Base-by-base conservation (phyloP, 2,329 filamentous ascomycete species). In the Cryoendolithus antarcticus region DNA sequence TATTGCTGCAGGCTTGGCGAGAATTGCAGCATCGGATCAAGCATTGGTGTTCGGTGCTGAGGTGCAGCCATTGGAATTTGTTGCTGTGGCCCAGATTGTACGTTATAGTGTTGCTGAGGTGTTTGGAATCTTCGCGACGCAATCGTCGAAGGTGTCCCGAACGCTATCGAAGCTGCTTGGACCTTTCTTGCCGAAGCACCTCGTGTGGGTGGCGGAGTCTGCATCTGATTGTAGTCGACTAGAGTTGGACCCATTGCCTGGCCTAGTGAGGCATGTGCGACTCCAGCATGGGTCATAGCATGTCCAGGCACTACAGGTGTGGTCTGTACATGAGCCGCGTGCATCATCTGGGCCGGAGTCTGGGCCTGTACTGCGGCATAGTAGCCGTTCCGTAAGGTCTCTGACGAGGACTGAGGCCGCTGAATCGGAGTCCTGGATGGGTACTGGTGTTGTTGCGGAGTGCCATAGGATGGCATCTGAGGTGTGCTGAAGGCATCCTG, bases 131-230 rank as follows among this genome's bases (percentile, higher is more conserved):
- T 45, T 12, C 51, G 45, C 9, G 55, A 53, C 27, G 49, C 50
- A 41, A 59, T 56, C 3, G 54, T 58, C 1, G 55, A 57, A 15
- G 63, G 61, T 38, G 63, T 62, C 27, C 59, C 58, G 44, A 65
- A 60, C n/a, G 64, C 61, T 9, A 63, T 56, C 30, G 62, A 57
- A 35, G 57, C 53, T 35, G 58, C 48, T 36, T 56, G 48, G 27
- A 60, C 64, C 46, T 70, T 66, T 50, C 67, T 65, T 5, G 67
- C 71, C 11, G 71, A 64, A 38, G 63, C 60, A 45, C 66, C 72
- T 55, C 74, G 66, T 21, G 73, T 77, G 2, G 74, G 74, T 35
- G 74, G 74, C 28, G 74, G 74, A 9, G 74, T 78, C 56, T 77
- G 74, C 63, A 77, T 75, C 9, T 69, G 65, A 13, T 59, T 61